Base-by-base conservation (phyloP, 495 filamentous ascomycete genomes). In the Thozetella sp. region DNA sequence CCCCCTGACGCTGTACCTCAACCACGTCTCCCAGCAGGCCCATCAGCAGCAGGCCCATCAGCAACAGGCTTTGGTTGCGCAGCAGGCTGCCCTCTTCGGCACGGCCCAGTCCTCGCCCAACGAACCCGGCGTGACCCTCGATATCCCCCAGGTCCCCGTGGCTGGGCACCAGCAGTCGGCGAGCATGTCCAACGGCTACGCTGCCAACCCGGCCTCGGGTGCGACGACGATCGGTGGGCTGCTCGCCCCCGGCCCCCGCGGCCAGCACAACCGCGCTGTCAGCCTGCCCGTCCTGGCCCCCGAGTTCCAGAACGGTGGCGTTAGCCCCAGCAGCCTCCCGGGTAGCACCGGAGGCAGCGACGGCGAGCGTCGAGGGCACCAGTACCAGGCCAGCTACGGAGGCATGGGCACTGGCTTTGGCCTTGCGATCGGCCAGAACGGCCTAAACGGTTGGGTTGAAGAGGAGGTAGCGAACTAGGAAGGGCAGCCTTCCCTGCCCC, bases 1-100 rank as follows among this genome's bases (percentile, higher is more conserved):
- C 72, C 95, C 95, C 0, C 75, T 99, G 67, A 96, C 92, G n/a
- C 83, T 97, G 88, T 97, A 96, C 72, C 85, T 97, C 43, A 90
- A 85, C 71, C 92, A 96, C 70, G 88, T 93, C 53, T 92, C 87
- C 2, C 84, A 91, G 24, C 90, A 94, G 70, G 88, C 90, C 22
- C 84, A 88, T 37, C 90, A 93, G 59, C 87, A 88, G 46, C 85
- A 88, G 51, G 90, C 93, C 55, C 84, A 89, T 55, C 86, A 89
- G 58, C 85, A 89, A 30, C 85, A 88, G 57, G 77, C 81, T 11
- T 77, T 84, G 23, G 80, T 76, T 19, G 81, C 81, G 6, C 86
- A 87, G 64, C 83, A 88, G 64, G 84, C 84, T 10, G 84, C 83
- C 1, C 71, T 88, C 25, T 87, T 86, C 60, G 82, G 84, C 22